A percentile compares a stretch with the other conserved stretches of the same genome.
Evolutionary conservation across 2,329 filamentous ascomycete genomes (phyloP).

Genomic region (Septoria linicola): DNA sequence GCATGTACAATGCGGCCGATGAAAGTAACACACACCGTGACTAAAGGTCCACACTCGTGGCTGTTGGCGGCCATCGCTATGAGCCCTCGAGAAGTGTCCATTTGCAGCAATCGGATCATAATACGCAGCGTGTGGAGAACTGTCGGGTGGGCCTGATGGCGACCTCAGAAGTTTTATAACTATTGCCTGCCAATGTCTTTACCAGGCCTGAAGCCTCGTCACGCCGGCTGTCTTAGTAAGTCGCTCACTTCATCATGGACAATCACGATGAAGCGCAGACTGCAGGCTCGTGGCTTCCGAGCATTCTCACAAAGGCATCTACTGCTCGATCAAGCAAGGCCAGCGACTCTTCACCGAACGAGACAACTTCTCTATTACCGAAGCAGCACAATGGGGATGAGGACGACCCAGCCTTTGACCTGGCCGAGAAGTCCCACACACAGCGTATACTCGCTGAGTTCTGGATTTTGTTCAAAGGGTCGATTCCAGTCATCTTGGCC

Average conservation of each 20-base stretch:
- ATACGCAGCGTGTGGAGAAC: too few species aligned
- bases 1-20: background rate
- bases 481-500: conserved; percentile 75
- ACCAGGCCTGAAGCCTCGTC: too few species aligned
- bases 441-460: conserved; percentile 58
- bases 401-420: conserved; percentile 42
- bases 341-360: conserved; percentile 33
- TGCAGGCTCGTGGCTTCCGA: conserved; percentile 33
- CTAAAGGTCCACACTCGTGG: too few species aligned
- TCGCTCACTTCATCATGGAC: conserved; percentile 28
- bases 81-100: too few species aligned
- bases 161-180: background rate
- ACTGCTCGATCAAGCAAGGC: conserved; percentile 2
- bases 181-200: background rate
- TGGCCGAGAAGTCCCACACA: conserved; percentile 36
- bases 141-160: too few species aligned
- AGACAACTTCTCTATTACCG: conserved; percentile 46
- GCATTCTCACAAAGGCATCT: conserved; percentile 21
- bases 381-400: conserved; percentile 39
- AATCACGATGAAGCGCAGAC: conserved; percentile 26
- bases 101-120: too few species aligned
- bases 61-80: too few species aligned
- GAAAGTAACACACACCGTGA: too few species aligned
- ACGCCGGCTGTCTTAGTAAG: background rate
- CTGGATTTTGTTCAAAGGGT: conserved; percentile 65